phyloP scores from a whole-genome alignment of 2,329 filamentous ascomycete species.

The Neofusicoccum cordaticola region DNA sequence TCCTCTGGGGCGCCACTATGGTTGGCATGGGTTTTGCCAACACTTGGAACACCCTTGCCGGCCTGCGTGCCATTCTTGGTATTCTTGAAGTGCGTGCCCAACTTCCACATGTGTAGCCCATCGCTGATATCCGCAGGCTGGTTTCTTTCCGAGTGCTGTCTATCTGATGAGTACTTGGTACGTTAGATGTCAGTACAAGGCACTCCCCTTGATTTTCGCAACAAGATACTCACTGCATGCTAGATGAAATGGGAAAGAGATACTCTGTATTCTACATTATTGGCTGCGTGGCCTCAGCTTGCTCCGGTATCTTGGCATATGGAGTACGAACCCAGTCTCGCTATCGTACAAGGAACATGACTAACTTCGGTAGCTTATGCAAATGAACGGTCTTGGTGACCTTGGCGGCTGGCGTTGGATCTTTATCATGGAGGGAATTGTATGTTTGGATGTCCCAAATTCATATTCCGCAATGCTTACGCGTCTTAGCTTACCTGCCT shows the following conservation, averaged over 20 bases:
- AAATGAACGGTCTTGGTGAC: slow-evolving; percentile 56
- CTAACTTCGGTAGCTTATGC: slow-evolving; percentile 50
- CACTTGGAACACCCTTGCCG: slow-evolving; percentile 35
- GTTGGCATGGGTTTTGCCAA: slow-evolving; percentile 42
- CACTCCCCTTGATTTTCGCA: neutral
- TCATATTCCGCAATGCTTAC: neutral
- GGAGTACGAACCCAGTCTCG: slow-evolving; percentile 37
- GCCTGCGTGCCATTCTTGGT: slow-evolving; percentile 39
- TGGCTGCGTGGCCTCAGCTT: slow-evolving; percentile 64
- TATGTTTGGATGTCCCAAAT: neutral
- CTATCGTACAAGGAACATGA: neutral
- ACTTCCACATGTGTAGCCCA: neutral
- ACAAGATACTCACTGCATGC: neutral
- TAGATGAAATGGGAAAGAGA: slow-evolving; percentile 64
- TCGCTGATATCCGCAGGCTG: slow-evolving; percentile 24
- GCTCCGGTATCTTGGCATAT: slow-evolving; percentile 67
- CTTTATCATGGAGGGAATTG: slow-evolving; percentile 43
- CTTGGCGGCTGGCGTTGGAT: slow-evolving; percentile 47
- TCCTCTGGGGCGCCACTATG: slow-evolving; percentile 45
- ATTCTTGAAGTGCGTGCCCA: slow-evolving; percentile 19
- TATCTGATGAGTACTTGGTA: slow-evolving; percentile 47
- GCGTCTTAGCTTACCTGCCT: slow-evolving; percentile 34
- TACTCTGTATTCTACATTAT: slow-evolving; percentile 69
- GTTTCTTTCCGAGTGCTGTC: slow-evolving; percentile 42
- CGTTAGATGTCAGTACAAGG: slow-evolving; percentile 38